These are phyloP conservation scores for Rhododendron kiyosumense DNA, from an alignment of 148 eudicot species.

Conservation along the genomic window DNA sequence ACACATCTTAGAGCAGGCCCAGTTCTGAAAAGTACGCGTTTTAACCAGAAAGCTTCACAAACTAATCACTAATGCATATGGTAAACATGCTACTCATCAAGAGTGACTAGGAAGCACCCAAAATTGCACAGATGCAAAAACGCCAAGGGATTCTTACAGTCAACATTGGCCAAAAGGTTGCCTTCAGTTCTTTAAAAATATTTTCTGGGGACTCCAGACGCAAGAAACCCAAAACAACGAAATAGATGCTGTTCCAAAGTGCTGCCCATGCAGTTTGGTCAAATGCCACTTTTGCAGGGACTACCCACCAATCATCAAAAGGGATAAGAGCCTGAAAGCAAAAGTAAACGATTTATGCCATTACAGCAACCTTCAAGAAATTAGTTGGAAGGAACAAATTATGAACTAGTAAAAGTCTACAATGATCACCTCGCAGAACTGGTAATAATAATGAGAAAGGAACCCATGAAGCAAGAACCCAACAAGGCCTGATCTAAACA, in stretches of 20 bases:
- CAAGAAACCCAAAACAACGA: constrained; percentile 49
- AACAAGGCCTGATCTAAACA: constrained; percentile 73
- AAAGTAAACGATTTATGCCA: background rate
- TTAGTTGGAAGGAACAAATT: background rate
- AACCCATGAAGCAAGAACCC: constrained; percentile 88
- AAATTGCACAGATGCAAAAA: background rate
- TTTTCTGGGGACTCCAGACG: constrained; percentile 62
- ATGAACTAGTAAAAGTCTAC: background rate
- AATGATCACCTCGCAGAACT: constrained; percentile 70
- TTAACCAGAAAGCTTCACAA: background rate
- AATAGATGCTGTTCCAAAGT: constrained; percentile 89
- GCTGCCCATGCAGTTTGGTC: constrained; percentile 88
- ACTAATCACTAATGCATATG: background rate
- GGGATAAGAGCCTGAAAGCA: constrained; percentile 64
- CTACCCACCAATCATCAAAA: constrained; percentile 83
- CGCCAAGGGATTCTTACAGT: constrained; percentile 46
- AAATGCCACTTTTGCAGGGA: constrained; percentile 77
- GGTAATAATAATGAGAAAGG: constrained; percentile 87
- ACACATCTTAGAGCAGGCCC: background rate
- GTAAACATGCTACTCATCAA: background rate
- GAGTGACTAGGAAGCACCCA: background rate
- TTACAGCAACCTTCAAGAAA: background rate
- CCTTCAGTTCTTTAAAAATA: constrained; percentile 50
- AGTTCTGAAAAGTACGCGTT: background rate
- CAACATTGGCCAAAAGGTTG: constrained; percentile 77